These are phyloP conservation scores for Mediolabrus comicus DNA, from an alignment of 108 stramenopile species.

Conservation along the genomic window DNA sequence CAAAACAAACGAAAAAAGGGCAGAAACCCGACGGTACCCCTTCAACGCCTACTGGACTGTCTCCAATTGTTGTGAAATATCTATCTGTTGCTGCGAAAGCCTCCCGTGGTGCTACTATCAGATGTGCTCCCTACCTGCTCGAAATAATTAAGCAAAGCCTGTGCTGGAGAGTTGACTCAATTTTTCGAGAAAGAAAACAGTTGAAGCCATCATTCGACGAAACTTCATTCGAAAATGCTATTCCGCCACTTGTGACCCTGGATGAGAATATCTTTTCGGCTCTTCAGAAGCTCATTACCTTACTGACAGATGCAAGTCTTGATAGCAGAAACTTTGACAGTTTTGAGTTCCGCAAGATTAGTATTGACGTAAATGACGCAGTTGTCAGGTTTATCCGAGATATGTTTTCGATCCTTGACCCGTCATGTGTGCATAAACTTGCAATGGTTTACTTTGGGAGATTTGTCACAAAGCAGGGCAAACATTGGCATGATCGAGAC, in stretches of 20 bases:
- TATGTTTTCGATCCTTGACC: conserved; percentile 75
- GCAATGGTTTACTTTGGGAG: conserved; percentile 72
- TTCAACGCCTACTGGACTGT: conserved; percentile 14
- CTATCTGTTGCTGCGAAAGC: conserved; percentile 68
- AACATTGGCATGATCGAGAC: conserved; percentile 76
- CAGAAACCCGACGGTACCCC: conserved; percentile 12
- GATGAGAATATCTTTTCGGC: conserved; percentile 61
- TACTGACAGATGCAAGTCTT: conserved; percentile 80
- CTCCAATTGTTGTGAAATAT: conserved; percentile 43
- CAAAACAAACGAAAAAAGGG: conserved; percentile 57
- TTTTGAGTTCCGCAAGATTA: conserved; percentile 75
- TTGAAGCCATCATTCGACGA: conserved; percentile 6
- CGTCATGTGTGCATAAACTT: conserved; percentile 66
- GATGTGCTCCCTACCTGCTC: conserved; percentile 85
- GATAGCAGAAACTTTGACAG: conserved; percentile 86
- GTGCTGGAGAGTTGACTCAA: conserved; percentile 58
- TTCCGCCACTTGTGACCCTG: conserved; percentile 62
- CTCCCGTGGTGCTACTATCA: conserved; percentile 67
- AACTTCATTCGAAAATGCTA: conserved; percentile 18
- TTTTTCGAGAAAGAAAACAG: conserved; percentile 43
- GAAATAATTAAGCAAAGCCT: conserved; percentile 87
- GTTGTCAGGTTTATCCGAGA: conserved; percentile 80
- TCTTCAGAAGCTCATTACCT: conserved; percentile 64
- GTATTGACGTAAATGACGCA: conserved; percentile 88
- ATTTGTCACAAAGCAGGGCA: conserved; percentile 67